Conservation (phyloP, 2,329 filamentous ascomycete species). For the Chalara sp. region DNA sequence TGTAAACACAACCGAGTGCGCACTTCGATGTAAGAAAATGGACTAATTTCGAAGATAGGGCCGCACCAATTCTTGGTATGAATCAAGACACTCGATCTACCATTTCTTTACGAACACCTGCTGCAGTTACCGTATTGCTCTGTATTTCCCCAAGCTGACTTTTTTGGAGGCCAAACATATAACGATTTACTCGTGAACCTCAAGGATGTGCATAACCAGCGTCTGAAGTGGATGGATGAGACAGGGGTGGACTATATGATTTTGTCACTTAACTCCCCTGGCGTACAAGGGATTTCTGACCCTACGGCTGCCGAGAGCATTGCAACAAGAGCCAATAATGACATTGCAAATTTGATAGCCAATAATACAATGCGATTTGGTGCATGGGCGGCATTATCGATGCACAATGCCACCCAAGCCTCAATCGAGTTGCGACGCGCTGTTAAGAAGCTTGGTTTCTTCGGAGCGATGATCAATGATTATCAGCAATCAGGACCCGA, state of each 20-base stretch:
- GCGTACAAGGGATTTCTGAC: conserved; percentile 38
- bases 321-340: conserved; percentile 31
- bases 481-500: conserved; percentile 44
- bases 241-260: conserved; percentile 40
- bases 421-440: conserved; percentile 39
- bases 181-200: too few relatives aligned
- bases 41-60: too few relatives aligned
- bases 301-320: conserved; percentile 33
- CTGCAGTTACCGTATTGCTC: too few relatives aligned
- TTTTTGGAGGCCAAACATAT: too few relatives aligned
- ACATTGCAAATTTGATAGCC: conserved; percentile 11
- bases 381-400: conserved; percentile 40
- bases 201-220: too few relatives aligned
- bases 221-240: too few relatives aligned
- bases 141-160: too few relatives aligned
- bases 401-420: conserved; percentile 45
- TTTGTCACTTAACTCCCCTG: conserved; percentile 41
- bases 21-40: too few relatives aligned
- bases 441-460: conserved; percentile 51
- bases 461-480: conserved; percentile 55
- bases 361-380: conserved; percentile 32
- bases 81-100: too few relatives aligned
- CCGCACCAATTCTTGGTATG: too few relatives aligned
- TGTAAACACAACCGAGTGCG: too few relatives aligned
- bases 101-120: too few relatives aligned